Conservation (phyloP, 306 rosid species). For the Vigna mungo region DNA sequence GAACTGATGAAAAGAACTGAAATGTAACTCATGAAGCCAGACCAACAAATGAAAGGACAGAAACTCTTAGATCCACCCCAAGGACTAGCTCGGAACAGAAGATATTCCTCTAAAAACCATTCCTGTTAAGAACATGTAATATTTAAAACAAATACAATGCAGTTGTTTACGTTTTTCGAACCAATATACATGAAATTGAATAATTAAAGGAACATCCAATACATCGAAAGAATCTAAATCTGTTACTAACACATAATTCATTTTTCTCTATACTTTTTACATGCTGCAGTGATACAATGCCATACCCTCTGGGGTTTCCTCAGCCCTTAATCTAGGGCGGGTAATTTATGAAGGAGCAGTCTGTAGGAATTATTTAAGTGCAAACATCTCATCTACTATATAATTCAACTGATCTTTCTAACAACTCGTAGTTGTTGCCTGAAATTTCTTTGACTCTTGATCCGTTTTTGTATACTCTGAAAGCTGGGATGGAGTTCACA, state of each 20-base stretch:
- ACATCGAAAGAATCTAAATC: slow-evolving; percentile 33
- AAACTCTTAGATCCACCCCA: not conserved
- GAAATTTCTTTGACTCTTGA: slow-evolving; percentile 78
- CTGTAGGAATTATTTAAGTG: slow-evolving; percentile 11
- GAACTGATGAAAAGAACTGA: too few relatives aligned
- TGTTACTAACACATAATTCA: slow-evolving; percentile 19
- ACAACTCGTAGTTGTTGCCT: slow-evolving; percentile 59
- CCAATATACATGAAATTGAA: slow-evolving; percentile 30
- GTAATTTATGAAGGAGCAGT: slow-evolving; percentile 28
- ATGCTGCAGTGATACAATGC: slow-evolving; percentile 15
- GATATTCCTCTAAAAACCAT: not conserved
- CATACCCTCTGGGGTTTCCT: slow-evolving; percentile 12
- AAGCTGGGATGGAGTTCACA: slow-evolving; percentile 66
- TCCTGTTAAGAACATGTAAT: not conserved
- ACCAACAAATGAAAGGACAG: not conserved
- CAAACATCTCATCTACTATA: slow-evolving; percentile 66
- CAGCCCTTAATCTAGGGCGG: slow-evolving; percentile 29
- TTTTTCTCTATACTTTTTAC: slow-evolving; percentile 6
- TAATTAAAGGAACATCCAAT: slow-evolving; percentile 31
- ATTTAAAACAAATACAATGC: not conserved
- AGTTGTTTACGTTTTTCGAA: slow-evolving; percentile 6
- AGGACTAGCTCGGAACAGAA: too few relatives aligned
- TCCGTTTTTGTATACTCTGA: slow-evolving; percentile 90
- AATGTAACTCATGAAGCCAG: not conserved
- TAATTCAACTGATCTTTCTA: slow-evolving; percentile 78